These are phyloP conservation scores for Fusarium ramigenum DNA, from an alignment of 2,329 filamentous ascomycete species.

Conservation along the genomic window DNA sequence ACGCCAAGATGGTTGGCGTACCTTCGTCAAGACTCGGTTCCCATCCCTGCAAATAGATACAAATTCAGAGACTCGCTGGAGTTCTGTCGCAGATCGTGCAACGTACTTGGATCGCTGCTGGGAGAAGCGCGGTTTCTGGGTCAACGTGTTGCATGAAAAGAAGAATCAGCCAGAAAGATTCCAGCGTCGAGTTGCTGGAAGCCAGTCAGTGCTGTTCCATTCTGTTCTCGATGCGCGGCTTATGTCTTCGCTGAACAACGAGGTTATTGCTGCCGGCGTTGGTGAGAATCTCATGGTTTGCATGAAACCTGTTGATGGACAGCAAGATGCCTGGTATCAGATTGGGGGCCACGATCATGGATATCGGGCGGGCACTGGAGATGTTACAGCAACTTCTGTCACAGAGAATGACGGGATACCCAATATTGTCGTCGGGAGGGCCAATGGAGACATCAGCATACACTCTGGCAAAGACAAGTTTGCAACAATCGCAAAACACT, in stretches of 20 bases:
- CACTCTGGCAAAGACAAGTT: conserved; percentile 51
- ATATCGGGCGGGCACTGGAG: conserved; percentile 57
- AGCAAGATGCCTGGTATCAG: conserved; percentile 48
- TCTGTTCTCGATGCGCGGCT: conserved; percentile 58
- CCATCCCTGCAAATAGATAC: conserved; percentile 50
- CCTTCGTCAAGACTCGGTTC: conserved; percentile 59
- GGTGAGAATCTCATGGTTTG: conserved; percentile 62
- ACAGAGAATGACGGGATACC: conserved; percentile 48
- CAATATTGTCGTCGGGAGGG: conserved; percentile 57
- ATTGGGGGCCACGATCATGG: conserved; percentile 52
- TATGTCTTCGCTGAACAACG: conserved; percentile 49
- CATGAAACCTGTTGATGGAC: conserved; percentile 45
- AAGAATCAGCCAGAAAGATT: conserved; percentile 19
- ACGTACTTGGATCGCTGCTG: conserved; percentile 63
- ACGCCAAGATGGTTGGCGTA: conserved; percentile 57
- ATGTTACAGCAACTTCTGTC: conserved; percentile 59
- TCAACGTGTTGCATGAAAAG: conserved; percentile 41
- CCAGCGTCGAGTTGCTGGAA: conserved; percentile 28
- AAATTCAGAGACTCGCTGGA: conserved; percentile 46
- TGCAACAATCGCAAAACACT: conserved; percentile 39
- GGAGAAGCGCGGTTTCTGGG: conserved; percentile 58
- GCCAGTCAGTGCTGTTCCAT: conserved; percentile 54
- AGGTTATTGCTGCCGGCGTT: conserved; percentile 61
- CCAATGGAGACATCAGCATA: conserved; percentile 59
- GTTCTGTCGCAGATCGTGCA: conserved; percentile 54